Conservation (phyloP, 371 early-diverging fungal genomes). For the Vairimorpha apis region DNA sequence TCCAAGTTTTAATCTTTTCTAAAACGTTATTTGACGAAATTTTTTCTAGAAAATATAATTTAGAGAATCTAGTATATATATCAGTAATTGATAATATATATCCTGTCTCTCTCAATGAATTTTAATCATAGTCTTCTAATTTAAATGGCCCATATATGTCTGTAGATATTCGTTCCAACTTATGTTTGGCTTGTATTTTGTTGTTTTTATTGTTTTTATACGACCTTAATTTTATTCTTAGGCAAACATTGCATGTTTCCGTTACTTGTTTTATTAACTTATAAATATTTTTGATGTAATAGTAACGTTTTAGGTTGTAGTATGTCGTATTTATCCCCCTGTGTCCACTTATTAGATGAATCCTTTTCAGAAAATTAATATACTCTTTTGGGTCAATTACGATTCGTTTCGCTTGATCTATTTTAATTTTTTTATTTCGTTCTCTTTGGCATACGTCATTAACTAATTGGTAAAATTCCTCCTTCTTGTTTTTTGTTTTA, state of each 20-base stretch:
- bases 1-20: not conserved
- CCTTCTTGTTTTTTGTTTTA: not conserved
- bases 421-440: not conserved
- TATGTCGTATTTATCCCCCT: slow-evolving; percentile 3
- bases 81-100: not conserved
- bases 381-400: not conserved
- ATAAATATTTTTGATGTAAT: no score
- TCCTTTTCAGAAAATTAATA: not conserved
- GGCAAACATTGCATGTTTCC: no score
- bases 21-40: not conserved
- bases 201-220: not conserved
- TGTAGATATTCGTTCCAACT: not conserved
- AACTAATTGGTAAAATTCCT: not conserved
- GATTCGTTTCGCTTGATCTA: no score
- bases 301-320: not conserved
- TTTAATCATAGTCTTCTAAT: not conserved
- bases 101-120: not conserved
- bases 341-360: slow-evolving; percentile 13
- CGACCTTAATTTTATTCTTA: not conserved
- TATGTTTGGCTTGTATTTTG: not conserved
- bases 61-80: not conserved
- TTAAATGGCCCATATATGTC: slow-evolving; percentile 12
- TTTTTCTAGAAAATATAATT: not conserved
- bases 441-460: not conserved
- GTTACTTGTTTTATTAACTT: no score